Percentiles rank a stretch among this genome's conserved stretches.
phyloP scores from a whole-genome alignment of 2,329 filamentous ascomycete species.

The Sporothrix mexicana region DNA sequence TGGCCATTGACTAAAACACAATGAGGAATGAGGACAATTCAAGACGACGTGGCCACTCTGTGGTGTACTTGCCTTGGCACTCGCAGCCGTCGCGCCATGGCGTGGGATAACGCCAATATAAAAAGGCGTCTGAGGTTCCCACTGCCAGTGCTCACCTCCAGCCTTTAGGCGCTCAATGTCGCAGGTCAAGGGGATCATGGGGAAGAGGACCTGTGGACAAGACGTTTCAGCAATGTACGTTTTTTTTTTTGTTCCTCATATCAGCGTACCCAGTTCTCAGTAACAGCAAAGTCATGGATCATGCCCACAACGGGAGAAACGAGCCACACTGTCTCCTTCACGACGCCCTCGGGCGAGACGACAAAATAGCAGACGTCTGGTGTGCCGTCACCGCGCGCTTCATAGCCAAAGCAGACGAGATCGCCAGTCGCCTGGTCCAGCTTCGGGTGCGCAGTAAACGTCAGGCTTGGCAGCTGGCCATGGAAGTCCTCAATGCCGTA shows the following conservation, averaged over 20 bases:
- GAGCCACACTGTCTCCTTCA: constrained; percentile 45
- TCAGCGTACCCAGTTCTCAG: constrained; percentile 44
- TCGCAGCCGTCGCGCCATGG: constrained; percentile 31
- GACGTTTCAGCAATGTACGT: constrained; percentile 48
- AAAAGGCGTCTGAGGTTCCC: constrained; percentile 42
- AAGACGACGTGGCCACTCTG: too few species aligned
- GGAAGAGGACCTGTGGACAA: constrained; percentile 45
- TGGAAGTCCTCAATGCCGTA: constrained; percentile 57
- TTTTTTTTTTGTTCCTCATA: constrained; percentile 41
- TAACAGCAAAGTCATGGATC: constrained; percentile 51
- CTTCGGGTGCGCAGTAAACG: constrained; percentile 59
- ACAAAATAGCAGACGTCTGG: constrained; percentile 46
- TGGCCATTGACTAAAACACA: too few species aligned
- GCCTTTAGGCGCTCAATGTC: constrained; percentile 47
- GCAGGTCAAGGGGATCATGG: constrained; percentile 42
- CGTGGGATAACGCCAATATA: constrained; percentile 40
- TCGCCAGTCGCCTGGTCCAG: constrained; percentile 56
- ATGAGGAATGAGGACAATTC: too few species aligned
- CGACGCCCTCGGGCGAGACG: constrained; percentile 41
- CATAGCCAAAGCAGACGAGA: constrained; percentile 48
- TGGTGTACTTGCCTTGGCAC: too few species aligned
- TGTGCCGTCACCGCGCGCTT: constrained; percentile 48
- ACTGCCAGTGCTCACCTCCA: constrained; percentile 51
- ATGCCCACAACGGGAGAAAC: constrained; percentile 43
- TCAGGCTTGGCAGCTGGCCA: constrained; percentile 54